Conservation (phyloP, 257 asterid species). For the Voacanga thouarsii region DNA sequence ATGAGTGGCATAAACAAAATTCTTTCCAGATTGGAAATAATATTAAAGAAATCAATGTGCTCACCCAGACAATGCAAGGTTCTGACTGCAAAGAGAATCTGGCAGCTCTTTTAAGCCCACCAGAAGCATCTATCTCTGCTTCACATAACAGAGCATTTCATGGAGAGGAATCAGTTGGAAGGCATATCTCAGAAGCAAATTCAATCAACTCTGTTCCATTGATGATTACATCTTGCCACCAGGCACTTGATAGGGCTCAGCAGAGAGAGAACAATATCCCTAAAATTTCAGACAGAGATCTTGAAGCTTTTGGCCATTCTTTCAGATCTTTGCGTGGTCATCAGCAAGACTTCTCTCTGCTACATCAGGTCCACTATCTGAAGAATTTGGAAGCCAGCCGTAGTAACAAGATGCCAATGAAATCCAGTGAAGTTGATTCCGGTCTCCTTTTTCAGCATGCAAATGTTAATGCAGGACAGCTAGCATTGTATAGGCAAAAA, state of each 20-base stretch:
- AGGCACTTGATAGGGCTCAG: constrained; percentile 28
- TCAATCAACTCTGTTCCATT: constrained; percentile 22
- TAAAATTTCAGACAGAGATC: constrained; percentile 21
- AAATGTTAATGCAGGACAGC: constrained; percentile 36
- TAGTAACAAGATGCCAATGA: constrained; percentile 26
- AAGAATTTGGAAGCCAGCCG: constrained; percentile 28
- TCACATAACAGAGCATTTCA: constrained; percentile 17
- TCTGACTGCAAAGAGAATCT: constrained; percentile 12
- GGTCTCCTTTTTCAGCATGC: constrained; percentile 25
- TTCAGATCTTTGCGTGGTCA: constrained; percentile 12
- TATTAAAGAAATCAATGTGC: constrained; percentile 18
- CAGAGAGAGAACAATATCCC: constrained; percentile 24
- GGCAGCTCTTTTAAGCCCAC: constrained; percentile 6
- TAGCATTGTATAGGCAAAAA: constrained; percentile 25
- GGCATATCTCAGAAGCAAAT: constrained; percentile 24
- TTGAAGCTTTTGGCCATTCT: constrained; percentile 31
- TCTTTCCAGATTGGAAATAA: constrained; percentile 22
- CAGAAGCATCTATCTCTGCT: constrained; percentile 19
- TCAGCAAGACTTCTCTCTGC: constrained; percentile 32
- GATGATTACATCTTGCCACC: constrained; percentile 20
- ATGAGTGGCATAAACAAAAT: constrained; percentile 25
- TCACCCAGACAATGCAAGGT: constrained; percentile 17
- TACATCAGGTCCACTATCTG: constrained; percentile 31
- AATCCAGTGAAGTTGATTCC: constrained; percentile 15
- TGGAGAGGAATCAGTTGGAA: constrained; percentile 22